A percentile compares a stretch with the other conserved stretches of the same genome.
These are phyloP conservation scores for Thozetella sp. DNA, from an alignment of 495 filamentous ascomycete species.

Conservation along the genomic window DNA sequence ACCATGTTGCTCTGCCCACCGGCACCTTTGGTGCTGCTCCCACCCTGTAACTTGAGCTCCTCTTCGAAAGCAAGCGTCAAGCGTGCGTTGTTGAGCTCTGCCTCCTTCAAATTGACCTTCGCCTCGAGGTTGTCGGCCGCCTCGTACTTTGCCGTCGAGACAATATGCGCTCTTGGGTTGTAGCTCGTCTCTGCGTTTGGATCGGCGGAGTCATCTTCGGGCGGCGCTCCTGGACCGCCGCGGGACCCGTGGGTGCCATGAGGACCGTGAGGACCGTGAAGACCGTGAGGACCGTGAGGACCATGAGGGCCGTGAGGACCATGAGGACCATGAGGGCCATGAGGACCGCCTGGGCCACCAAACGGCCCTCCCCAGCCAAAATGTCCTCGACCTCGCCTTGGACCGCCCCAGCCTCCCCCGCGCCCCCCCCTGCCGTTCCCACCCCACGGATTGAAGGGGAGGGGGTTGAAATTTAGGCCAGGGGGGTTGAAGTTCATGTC, in stretches of 20 bases:
- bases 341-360: neutral
- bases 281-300: neutral
- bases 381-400: too few species aligned
- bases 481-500: neutral
- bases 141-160: conserved; percentile 25
- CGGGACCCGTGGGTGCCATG: neutral
- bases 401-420: too few species aligned
- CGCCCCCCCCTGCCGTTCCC: too few species aligned
- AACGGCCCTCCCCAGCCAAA: neutral
- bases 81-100: conserved; percentile 15
- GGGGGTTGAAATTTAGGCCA: neutral
- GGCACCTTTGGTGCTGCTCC: neutral
- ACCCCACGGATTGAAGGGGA: neutral
- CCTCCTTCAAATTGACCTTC: conserved; percentile 20
- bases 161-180: conserved; percentile 9
- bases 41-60: neutral
- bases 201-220: conserved; percentile 8
- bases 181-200: conserved; percentile 9
- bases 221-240: conserved; percentile 23
- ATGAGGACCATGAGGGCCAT: neutral
- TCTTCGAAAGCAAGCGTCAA: conserved; percentile 14
- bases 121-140: conserved; percentile 26
- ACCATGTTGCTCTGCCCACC: neutral
- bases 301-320: neutral
- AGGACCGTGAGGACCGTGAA: neutral